Evolutionary conservation across 202 grass and related monocot genomes (phyloP).

Genomic region (Carex arenaria): DNA sequence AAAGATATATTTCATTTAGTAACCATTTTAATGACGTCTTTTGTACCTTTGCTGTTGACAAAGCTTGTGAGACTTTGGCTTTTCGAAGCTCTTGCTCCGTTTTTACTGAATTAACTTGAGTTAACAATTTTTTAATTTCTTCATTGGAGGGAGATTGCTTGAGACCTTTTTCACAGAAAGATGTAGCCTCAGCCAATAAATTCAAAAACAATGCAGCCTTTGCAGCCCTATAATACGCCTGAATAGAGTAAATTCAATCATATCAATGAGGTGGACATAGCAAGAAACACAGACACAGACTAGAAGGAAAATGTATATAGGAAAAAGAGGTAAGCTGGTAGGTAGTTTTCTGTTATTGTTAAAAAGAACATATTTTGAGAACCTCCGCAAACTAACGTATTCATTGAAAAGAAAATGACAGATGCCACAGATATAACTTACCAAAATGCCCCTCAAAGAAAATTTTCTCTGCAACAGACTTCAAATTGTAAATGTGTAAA

Average conservation of each 20-base stretch:
- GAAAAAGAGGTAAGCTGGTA: not conserved
- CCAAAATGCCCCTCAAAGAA: not conserved
- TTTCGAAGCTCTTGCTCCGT: constrained; percentile 44
- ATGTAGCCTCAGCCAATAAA: constrained; percentile 42
- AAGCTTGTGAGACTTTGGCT: constrained; percentile 43
- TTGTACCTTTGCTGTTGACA: constrained; percentile 51
- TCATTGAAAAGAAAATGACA: not conserved
- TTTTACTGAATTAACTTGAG: constrained; percentile 43
- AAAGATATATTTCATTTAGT: not conserved
- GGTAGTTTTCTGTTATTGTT: not conserved
- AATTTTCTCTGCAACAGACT: not conserved
- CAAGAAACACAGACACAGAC: not conserved
- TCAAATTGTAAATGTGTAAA: not conserved
- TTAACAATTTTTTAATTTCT: constrained; percentile 64
- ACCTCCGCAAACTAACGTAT: not conserved
- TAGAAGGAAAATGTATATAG: not conserved
- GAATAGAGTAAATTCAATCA: constrained; percentile 25
- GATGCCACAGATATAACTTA: not conserved
- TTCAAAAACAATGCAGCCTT: constrained; percentile 69
- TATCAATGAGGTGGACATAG: constrained; percentile 7
- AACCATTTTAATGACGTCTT: not conserved
- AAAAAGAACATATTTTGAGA: not conserved
- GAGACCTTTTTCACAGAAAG: constrained; percentile 65
- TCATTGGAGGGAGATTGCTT: constrained; percentile 59
- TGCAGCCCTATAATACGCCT: constrained; percentile 83